Evolutionary conservation across 108 stramenopile genomes (phyloP).

Genomic region (Pseudonitzschia multiseries): DNA sequence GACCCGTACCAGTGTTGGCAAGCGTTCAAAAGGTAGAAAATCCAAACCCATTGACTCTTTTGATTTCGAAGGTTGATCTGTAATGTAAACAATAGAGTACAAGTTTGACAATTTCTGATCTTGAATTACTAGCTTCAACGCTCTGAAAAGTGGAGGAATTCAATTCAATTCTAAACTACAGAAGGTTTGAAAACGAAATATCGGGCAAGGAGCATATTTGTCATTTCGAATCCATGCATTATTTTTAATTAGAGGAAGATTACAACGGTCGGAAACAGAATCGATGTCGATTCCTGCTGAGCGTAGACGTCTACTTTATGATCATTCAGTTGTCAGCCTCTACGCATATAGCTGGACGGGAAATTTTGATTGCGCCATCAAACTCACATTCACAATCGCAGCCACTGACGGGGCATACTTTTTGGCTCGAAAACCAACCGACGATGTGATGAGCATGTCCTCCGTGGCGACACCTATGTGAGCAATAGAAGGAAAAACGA

Average conservation of each 20-base stretch:
- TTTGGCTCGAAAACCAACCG: constrained; percentile 86
- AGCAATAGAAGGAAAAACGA: not conserved
- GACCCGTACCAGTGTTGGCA: not conserved
- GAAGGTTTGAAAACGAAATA: too few relatives aligned
- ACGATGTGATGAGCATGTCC: constrained; percentile 84
- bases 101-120: too few relatives aligned
- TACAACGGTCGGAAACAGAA: too few relatives aligned
- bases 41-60: constrained; percentile 7
- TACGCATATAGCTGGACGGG: constrained; percentile 23
- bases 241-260: too few relatives aligned
- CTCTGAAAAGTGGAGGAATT: too few relatives aligned
- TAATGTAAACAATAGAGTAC: not conserved
- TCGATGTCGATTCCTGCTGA: too few relatives aligned
- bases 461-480: constrained; percentile 68
- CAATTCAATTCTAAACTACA: too few relatives aligned
- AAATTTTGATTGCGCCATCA: constrained; percentile 71
- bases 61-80: constrained; percentile 1
- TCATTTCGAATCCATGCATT: too few relatives aligned
- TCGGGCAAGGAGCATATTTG: too few relatives aligned
- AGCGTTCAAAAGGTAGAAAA: not conserved
- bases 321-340: constrained; percentile 3
- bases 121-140: too few relatives aligned
- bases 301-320: not conserved
- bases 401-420: constrained; percentile 81
- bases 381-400: constrained; percentile 88